A percentile compares a stretch with the other conserved stretches of the same genome.
Conservation (phyloP, 2,329 filamentous ascomycete genomes). For the Canariomyces notabilis region DNA sequence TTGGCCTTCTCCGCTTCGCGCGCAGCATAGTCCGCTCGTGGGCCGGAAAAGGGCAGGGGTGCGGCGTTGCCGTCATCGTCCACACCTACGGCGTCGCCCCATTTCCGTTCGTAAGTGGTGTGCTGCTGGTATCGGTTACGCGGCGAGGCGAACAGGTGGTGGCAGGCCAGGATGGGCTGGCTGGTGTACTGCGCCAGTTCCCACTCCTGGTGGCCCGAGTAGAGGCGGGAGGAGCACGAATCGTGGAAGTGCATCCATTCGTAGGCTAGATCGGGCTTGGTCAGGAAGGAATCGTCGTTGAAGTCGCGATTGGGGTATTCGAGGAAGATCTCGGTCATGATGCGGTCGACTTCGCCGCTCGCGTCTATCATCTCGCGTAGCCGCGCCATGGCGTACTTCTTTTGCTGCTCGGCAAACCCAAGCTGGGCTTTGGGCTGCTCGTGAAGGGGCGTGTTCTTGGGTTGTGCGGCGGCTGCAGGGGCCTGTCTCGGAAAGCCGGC, state of each 20-base stretch:
- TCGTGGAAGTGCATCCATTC: slow-evolving; percentile 98
- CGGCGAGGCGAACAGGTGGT: slow-evolving; percentile 80
- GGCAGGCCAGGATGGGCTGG: slow-evolving; percentile 82
- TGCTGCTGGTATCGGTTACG: slow-evolving; percentile 45
- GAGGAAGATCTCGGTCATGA: slow-evolving; percentile 78
- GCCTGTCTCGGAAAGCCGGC: slow-evolving; percentile 66
- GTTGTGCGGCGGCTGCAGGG: slow-evolving; percentile 27
- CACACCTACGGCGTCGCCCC: slow-evolving; percentile 42
- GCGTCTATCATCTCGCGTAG: slow-evolving; percentile 73
- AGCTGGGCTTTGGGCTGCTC: slow-evolving; percentile 56
- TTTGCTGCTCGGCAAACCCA: slow-evolving; percentile 67
- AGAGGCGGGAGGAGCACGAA: slow-evolving; percentile 70
- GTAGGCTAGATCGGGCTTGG: slow-evolving; percentile 81
- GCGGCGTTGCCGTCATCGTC: slow-evolving; percentile 49
- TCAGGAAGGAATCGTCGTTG: slow-evolving; percentile 87
- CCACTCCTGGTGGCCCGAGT: slow-evolving; percentile 85
- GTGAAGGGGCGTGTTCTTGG: slow-evolving; percentile 44
- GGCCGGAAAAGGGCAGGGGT: slow-evolving; percentile 71
- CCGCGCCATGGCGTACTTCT: slow-evolving; percentile 66
- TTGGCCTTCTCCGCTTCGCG: slow-evolving; percentile 77
- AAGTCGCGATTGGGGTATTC: slow-evolving; percentile 82
- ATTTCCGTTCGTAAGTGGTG: slow-evolving; percentile 40
- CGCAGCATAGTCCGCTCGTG: slow-evolving; percentile 75
- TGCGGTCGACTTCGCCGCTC: slow-evolving; percentile 71
- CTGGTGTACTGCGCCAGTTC: slow-evolving; percentile 84